A percentile compares a stretch with the other conserved stretches of the same genome.
Evolutionary conservation across 192 early-diverging fungal genomes (phyloP).

Genomic region (Coemansia sp.): DNA sequence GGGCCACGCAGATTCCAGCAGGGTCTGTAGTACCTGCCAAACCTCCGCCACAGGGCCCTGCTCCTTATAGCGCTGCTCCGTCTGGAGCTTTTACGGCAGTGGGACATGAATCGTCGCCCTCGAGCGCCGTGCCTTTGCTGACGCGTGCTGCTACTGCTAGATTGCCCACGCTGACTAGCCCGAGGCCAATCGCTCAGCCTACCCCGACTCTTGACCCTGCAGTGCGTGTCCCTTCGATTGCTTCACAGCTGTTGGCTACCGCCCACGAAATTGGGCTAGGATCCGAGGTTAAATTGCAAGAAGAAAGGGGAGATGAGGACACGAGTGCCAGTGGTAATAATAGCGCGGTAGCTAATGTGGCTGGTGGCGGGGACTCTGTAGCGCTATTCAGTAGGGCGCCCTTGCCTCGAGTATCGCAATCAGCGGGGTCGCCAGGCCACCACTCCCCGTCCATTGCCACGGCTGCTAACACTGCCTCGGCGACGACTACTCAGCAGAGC

Average conservation of each 20-base stretch:
- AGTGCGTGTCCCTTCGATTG: not conserved
- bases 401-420: not conserved
- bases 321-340: not conserved
- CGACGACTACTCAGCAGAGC: slow-evolving; percentile 11
- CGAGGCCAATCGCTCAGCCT: not conserved
- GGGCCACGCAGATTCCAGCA: slow-evolving; percentile 52
- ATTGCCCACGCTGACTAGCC: slow-evolving; percentile 10
- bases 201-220: not conserved
- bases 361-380: not conserved
- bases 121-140: slow-evolving; percentile 9
- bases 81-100: slow-evolving; percentile 1
- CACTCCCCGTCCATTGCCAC: slow-evolving; percentile 37
- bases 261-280: not conserved
- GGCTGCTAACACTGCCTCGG: slow-evolving; percentile 4
- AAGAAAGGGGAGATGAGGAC: not conserved
- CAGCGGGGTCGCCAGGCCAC: slow-evolving; percentile 11
- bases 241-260: slow-evolving; percentile 8
- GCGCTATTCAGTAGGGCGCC: not conserved
- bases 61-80: not conserved
- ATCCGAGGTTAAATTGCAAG: not conserved
- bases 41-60: slow-evolving; percentile 1
- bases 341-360: not conserved
- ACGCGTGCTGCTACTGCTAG: slow-evolving; percentile 6
- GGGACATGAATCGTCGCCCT: slow-evolving; percentile 6
- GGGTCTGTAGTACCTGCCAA: slow-evolving; percentile 33